These are phyloP conservation scores for Paramecium biaurelia DNA, from an alignment of 73 alveolate genomes.

Conservation along the genomic window DNA sequence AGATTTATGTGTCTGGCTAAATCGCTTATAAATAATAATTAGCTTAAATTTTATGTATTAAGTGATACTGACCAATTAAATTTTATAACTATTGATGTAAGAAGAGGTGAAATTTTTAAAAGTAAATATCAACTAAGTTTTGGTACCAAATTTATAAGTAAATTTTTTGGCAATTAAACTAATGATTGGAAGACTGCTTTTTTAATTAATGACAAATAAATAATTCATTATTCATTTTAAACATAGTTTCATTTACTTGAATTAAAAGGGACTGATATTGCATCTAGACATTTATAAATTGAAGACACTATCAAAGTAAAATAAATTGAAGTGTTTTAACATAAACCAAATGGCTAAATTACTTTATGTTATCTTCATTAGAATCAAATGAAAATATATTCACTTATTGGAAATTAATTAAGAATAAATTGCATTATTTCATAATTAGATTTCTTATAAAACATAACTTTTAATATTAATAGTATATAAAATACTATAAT, in stretches of 20 bases:
- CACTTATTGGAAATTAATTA: neutral
- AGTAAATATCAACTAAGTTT: neutral
- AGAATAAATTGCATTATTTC: neutral
- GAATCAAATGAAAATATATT: neutral
- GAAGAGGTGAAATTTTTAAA: neutral
- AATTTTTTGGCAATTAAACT: neutral
- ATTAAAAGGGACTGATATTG: neutral
- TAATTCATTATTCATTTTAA: neutral
- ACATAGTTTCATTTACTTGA: neutral
- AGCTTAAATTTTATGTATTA: neutral
- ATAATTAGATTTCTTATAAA: neutral
- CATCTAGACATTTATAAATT: neutral
- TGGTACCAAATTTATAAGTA: neutral
- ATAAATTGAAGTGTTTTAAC: neutral
- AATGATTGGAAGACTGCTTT: constrained; percentile 12
- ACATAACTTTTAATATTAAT: neutral
- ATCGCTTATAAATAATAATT: neutral
- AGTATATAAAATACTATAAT: neutral
- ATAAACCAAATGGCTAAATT: neutral
- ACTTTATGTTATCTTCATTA: neutral
- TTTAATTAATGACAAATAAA: neutral
- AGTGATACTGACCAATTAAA: neutral
- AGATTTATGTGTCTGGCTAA: constrained; percentile 7
- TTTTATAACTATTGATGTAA: neutral
- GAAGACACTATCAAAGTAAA: neutral